Evolutionary conservation across 2,329 filamentous ascomycete genomes (phyloP).

Genomic region (Leptosphaerulina australis): DNA sequence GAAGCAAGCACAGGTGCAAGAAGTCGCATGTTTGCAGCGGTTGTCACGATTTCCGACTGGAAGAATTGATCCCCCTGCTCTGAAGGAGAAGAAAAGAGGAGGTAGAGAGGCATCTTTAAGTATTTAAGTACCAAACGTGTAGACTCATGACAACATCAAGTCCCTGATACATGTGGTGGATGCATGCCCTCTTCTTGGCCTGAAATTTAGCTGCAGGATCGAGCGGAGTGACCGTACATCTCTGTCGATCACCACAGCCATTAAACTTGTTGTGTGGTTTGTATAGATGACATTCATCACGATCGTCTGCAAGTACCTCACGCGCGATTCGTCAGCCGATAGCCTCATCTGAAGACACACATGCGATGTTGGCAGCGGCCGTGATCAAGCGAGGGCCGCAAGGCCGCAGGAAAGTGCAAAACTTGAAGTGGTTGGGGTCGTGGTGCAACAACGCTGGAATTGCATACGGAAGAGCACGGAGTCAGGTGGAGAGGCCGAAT

Average conservation of each 20-base stretch:
- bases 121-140: slow-evolving; percentile 30
- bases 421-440: slow-evolving; percentile 4
- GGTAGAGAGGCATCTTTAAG: slow-evolving; percentile 1
- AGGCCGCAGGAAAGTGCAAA: neutral
- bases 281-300: too few relatives aligned
- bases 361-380: slow-evolving; percentile 3
- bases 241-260: slow-evolving; percentile 30
- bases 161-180: slow-evolving; percentile 25
- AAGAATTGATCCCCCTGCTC: neutral
- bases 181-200: slow-evolving; percentile 30
- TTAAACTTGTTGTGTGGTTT: slow-evolving; percentile 2
- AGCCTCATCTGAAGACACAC: slow-evolving; percentile 11
- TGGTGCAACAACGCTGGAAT: slow-evolving; percentile 24
- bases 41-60: neutral
- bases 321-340: slow-evolving; percentile 18
- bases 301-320: slow-evolving; percentile 1
- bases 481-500: slow-evolving; percentile 27
- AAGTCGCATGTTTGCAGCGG: neutral
- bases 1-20: neutral
- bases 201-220: slow-evolving; percentile 32
- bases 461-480: slow-evolving; percentile 22
- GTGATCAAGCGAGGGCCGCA: neutral
- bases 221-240: slow-evolving; percentile 34
- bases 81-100: neutral
- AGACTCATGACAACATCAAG: slow-evolving; percentile 22